These are phyloP conservation scores for Cladorrhinum samala DNA, from an alignment of 495 filamentous ascomycete species.

Conservation along the genomic window DNA sequence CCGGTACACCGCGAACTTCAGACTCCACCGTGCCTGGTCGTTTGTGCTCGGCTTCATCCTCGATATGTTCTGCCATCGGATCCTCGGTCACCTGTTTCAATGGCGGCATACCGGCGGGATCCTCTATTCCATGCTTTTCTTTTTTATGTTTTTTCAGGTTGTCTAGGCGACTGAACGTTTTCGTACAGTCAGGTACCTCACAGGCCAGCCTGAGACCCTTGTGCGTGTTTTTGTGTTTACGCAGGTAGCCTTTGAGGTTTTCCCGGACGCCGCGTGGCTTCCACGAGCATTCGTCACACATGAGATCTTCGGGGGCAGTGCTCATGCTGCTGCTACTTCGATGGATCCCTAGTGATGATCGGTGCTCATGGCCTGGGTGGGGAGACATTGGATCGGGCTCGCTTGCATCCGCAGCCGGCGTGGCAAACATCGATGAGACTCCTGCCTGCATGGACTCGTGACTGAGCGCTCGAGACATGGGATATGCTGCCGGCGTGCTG, in stretches of 20 bases:
- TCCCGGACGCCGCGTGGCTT: constrained; percentile 31
- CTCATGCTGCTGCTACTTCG: background rate
- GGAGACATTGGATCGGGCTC: constrained; percentile 12
- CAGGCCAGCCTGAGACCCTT: constrained; percentile 31
- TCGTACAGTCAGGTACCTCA: constrained; percentile 28
- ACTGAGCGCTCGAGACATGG: constrained; percentile 21
- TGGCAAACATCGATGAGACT: constrained; percentile 11
- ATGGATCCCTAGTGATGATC: background rate
- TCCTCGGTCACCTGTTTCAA: constrained; percentile 18
- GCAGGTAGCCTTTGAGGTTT: constrained; percentile 33
- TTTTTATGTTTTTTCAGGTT: constrained; percentile 38
- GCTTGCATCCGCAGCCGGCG: constrained; percentile 8
- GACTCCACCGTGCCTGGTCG: constrained; percentile 17
- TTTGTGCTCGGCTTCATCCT: constrained; percentile 10
- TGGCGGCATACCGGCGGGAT: constrained; percentile 14
- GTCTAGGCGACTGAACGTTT: constrained; percentile 37
- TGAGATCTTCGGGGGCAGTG: constrained; percentile 22
- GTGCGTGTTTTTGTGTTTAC: constrained; percentile 36
- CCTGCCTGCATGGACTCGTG: constrained; percentile 20
- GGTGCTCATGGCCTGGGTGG: constrained; percentile 9
- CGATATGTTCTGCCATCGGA: constrained; percentile 9
- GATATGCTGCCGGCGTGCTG: constrained; percentile 4
- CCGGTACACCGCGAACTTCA: constrained; percentile 14
- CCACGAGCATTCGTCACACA: constrained; percentile 35
- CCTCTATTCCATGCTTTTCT: constrained; percentile 34